phyloP scores from a whole-genome alignment of 345 rosid species.

The Melastoma malabathricum region DNA sequence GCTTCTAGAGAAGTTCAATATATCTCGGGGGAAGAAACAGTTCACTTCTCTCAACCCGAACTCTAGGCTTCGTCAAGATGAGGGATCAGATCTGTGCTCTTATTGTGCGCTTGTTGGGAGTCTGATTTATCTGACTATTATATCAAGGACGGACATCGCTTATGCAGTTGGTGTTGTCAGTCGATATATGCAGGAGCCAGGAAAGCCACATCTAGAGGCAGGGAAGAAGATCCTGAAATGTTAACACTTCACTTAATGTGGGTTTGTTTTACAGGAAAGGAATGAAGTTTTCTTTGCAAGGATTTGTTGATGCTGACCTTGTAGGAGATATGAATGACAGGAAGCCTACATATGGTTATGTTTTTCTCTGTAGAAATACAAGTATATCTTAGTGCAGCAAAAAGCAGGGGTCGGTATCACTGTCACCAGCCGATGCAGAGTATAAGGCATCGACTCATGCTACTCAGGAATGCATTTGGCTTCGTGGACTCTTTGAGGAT shows the following conservation, averaged over 20 bases:
- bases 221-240: background rate
- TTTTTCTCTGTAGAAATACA: too few relatives aligned
- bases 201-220: background rate
- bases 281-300: background rate
- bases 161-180: background rate
- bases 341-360: too few relatives aligned
- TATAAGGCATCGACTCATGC: too few relatives aligned
- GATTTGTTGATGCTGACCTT: background rate
- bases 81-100: background rate
- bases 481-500: too few relatives aligned
- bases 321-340: too few relatives aligned
- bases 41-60: constrained; percentile 5
- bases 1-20: constrained; percentile 3
- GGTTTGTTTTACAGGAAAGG: background rate
- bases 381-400: too few relatives aligned
- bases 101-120: background rate
- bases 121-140: background rate
- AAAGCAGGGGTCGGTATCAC: too few relatives aligned
- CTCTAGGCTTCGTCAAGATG: constrained; percentile 4
- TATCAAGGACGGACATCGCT: background rate
- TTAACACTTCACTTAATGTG: background rate
- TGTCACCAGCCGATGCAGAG: too few relatives aligned
- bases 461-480: too few relatives aligned
- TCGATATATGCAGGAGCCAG: background rate
- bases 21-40: background rate